Evolutionary conservation across 2,329 filamentous ascomycete genomes (phyloP), one percentile per base, ranked within the genome.

Genomic region (Ceratocystis alfenasii): DNA sequence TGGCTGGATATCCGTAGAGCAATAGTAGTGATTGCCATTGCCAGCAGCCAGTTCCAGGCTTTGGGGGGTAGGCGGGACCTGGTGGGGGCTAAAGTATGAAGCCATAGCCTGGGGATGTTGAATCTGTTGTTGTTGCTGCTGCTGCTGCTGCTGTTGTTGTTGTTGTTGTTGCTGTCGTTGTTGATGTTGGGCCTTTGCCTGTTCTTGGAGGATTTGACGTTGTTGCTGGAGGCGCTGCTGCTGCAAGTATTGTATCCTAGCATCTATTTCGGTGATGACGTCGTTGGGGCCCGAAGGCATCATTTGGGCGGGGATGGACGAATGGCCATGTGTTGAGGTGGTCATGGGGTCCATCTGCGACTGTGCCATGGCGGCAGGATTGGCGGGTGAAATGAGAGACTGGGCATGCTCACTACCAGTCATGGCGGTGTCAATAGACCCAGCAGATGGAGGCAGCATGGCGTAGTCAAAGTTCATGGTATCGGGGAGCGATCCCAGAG

Each of bases 31-130:
- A 73, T 70, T 78, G 71, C 74, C 71, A 64, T 72, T 81, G 69
- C 76, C 83, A 72, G 78, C 82, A 74, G 87, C 85, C 75, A 93
- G 83, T 72, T 93, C 88, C 30, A 90, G 80, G 73, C 89, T 93
- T 73, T 88, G 89, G 0, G 89, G 89, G 15, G 89, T 94, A 1
- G 88, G 88, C 5, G 89, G 89, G 64, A 87, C 84, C 67, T 81
- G 79, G 69, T 80, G 81, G 67, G 82, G 80, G 65, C 75, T 80
- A 7, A 77, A 73, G 71, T 81, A 85, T 71, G 80, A 83, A 65
- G 79, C 80, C 66, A 67, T 67, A 15, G 44, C 22, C 20, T 64
- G 45, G 22, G 53, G 59, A 10, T 64, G 63, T 6, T 66, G 64
- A n/a, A 55, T 48, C 3, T 69, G 70, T 15, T 86, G 82, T 63